Evolutionary conservation across 495 filamentous ascomycete species (phyloP).

Genomic region (Pyrenopolyporus hunteri): DNA sequence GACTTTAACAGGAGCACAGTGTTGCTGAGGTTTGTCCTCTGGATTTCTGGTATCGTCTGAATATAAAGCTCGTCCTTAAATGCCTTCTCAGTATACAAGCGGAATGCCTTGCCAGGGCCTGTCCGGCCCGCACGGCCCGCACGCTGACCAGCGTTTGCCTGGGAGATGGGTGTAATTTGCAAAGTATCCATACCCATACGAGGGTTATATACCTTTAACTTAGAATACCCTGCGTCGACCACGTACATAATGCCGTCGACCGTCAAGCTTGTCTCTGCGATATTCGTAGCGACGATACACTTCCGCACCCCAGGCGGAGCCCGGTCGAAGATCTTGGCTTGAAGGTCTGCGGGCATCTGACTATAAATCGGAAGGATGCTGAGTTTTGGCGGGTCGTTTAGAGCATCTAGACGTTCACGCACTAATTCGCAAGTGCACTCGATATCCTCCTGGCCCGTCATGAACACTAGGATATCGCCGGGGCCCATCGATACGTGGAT

Average conservation of each 20-base stretch:
- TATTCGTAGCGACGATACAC: slow-evolving; percentile 98
- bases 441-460: slow-evolving; percentile 99
- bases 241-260: slow-evolving; percentile 99
- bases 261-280: slow-evolving; percentile 96
- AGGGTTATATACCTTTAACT: slow-evolving; percentile 98
- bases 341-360: slow-evolving; percentile 98
- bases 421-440: slow-evolving; percentile 94
- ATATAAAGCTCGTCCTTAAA: slow-evolving; percentile 98
- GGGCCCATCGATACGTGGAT: slow-evolving; percentile 92
- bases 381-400: slow-evolving; percentile 94
- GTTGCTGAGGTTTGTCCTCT: slow-evolving; percentile 93
- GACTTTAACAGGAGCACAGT: slow-evolving; percentile 95
- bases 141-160: slow-evolving; percentile 92
- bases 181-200: slow-evolving; percentile 99
- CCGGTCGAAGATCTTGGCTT: slow-evolving; percentile 95
- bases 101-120: slow-evolving; percentile 93
- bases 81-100: slow-evolving; percentile 91
- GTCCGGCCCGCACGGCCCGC: slow-evolving; percentile 94
- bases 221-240: slow-evolving; percentile 93
- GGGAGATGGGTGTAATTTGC: slow-evolving; percentile 97
- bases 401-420: slow-evolving; percentile 82
- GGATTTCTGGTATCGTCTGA: slow-evolving; percentile 97
- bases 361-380: slow-evolving; percentile 98
- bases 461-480: slow-evolving; percentile 97
- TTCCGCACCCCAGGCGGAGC: slow-evolving; percentile 91